Base-by-base conservation (phyloP, 148 eudicot genomes). In the Dysphania ambrosioides region DNA sequence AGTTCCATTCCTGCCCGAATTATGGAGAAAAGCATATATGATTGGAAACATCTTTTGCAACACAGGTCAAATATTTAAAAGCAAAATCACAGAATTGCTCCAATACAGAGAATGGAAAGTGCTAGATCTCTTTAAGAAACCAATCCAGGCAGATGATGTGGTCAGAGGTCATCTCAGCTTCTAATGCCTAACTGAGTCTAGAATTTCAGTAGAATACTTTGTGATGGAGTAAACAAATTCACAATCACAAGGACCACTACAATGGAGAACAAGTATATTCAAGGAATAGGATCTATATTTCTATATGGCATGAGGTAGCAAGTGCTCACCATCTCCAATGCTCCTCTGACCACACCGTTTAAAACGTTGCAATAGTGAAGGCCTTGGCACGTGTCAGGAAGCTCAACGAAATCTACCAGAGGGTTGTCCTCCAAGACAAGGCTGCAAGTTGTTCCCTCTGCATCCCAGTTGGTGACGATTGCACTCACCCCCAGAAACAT, bases 381-480 rank as follows among this genome's bases (percentile, higher is more conserved):
- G 61, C 97, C 96, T 82, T 90, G 97, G 64, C 93, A 94, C 8
- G 97, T 87, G 79, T 94, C 98, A 3, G 98, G 98, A 80, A 94
- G 97, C 86, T 94, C 97, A 63, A 94, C 98, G 81, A 94, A 94
- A 82, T 91, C 98, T 65, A 92, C 98, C 57, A 94, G 86, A 29
- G 98, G 97, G 77, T 94, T 94, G 83, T 94, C 97, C 82, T 94
- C 97, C 86, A 94, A 80, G 57, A 94, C 88, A 40, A 94, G 70
- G 74, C 98, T 94, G 89, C 98, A 94, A 68, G 87, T 86, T 67
- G 98, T 94, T 75, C 97, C 96, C 49, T 92, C 97, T 32, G 88
- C 78, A 76, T 94, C 96, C 98, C 96, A 94, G 71, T 88, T 92
- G 61, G 88, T 81, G 42, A 94, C 97, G 5, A 93, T 82, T 80